These are phyloP conservation scores for Colletotrichum cordylinicola DNA, from an alignment of 2,329 filamentous ascomycete genomes.

Conservation along the genomic window DNA sequence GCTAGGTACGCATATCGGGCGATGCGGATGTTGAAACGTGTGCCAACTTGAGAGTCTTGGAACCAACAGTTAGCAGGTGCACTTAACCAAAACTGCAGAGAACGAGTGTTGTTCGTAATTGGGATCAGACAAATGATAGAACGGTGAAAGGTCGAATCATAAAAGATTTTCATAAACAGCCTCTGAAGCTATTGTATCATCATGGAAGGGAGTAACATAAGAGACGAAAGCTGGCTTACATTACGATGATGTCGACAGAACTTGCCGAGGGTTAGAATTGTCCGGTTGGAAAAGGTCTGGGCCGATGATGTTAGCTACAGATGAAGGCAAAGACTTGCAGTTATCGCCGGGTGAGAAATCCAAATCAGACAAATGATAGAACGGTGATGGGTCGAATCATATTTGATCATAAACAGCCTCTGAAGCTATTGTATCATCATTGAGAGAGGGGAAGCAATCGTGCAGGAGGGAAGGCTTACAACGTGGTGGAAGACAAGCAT, in stretches of 20 bases:
- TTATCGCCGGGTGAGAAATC: background rate
- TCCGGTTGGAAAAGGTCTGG: background rate
- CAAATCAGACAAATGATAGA: conserved; percentile 28
- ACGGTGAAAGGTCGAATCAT: conserved; percentile 44
- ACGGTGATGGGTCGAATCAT: conserved; percentile 44
- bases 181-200: conserved; percentile 47
- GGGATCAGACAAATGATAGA: conserved; percentile 28
- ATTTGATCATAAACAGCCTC: conserved; percentile 54
- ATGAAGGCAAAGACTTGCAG: background rate
- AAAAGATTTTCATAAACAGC: conserved; percentile 50
- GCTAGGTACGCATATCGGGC: background rate
- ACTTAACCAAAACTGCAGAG: background rate
- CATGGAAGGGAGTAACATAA: conserved; percentile 28
- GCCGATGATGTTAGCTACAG: background rate
- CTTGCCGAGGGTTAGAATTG: background rate
- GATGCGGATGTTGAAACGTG: background rate
- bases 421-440: conserved; percentile 47
- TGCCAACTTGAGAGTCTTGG: background rate
- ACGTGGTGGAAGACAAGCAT: background rate
- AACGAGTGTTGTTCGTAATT: background rate
- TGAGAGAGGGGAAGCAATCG: background rate
- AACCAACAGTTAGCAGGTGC: background rate
- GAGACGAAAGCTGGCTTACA: conserved; percentile 26
- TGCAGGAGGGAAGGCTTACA: conserved; percentile 26
- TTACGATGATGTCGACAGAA: background rate